A percentile compares a stretch with the other conserved stretches of the same genome.
phyloP scores from a whole-genome alignment of 1,139 yeast species.

The Geotrichum fermentans region DNA sequence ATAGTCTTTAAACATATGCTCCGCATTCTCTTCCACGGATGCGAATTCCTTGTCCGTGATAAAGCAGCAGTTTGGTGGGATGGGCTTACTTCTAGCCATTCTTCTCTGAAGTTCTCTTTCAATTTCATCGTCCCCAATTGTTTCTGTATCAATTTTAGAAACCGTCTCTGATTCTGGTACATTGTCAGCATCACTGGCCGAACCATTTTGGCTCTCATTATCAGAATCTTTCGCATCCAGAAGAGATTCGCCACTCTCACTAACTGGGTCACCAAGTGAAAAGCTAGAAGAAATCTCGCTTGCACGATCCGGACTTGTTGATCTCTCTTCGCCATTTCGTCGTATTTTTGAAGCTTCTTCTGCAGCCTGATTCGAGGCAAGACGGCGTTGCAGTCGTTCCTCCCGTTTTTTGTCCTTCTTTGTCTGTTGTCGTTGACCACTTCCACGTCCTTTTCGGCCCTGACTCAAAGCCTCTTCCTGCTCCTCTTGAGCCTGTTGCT shows the following conservation, averaged over 20 bases:
- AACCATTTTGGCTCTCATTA: slow-evolving; percentile 32
- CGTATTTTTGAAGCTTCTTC: slow-evolving; percentile 14
- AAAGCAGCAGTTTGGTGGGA: slow-evolving; percentile 70
- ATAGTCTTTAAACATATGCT: slow-evolving; percentile 71
- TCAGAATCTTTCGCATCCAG: slow-evolving; percentile 36
- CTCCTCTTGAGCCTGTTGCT: slow-evolving; percentile 36
- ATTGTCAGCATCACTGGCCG: slow-evolving; percentile 26
- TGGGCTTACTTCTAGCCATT: slow-evolving; percentile 53
- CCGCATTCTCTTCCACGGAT: slow-evolving; percentile 58
- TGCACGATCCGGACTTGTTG: slow-evolving; percentile 17
- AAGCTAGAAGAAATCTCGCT: slow-evolving; percentile 58
- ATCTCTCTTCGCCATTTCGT: slow-evolving; percentile 8
- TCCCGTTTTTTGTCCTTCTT: slow-evolving; percentile 39
- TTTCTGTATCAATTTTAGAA: slow-evolving; percentile 21
- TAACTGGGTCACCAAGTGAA: slow-evolving; percentile 56
- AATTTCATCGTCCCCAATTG: slow-evolving; percentile 35
- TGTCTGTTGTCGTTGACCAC: slow-evolving; percentile 33
- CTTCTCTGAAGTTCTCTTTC: slow-evolving; percentile 35
- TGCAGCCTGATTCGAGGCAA: slow-evolving; percentile 22
- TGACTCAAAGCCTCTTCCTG: slow-evolving; percentile 46
- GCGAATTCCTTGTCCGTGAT: slow-evolving; percentile 58
- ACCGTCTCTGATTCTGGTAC: slow-evolving; percentile 17
- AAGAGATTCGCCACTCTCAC: slow-evolving; percentile 29
- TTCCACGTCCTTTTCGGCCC: slow-evolving; percentile 28
- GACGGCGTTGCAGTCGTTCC: slow-evolving; percentile 31